These are phyloP conservation scores for Nelumbo lutea DNA, from an alignment of 164 flowering plant species.

Conservation along the genomic window DNA sequence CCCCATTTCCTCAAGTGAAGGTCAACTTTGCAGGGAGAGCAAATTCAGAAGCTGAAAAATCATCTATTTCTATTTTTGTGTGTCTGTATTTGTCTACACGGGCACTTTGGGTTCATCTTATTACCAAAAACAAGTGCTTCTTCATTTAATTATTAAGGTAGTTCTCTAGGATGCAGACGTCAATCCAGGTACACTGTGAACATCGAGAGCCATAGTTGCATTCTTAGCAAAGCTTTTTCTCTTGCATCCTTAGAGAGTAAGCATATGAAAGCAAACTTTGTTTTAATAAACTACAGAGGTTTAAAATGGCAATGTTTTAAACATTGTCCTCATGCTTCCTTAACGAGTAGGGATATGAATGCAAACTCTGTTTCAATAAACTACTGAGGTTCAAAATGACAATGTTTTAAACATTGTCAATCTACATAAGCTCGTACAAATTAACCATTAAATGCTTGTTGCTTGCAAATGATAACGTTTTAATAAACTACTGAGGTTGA, in stretches of 20 bases:
- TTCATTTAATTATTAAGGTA: background rate
- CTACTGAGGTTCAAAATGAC: too few species aligned
- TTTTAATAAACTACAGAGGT: background rate
- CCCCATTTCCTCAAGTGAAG: constrained; percentile 68
- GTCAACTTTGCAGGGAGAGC: background rate
- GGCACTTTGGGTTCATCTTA: constrained; percentile 1
- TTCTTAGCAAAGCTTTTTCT: background rate
- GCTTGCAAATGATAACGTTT: too few species aligned
- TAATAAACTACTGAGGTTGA: too few species aligned
- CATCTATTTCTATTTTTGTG: background rate
- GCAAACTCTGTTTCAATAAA: too few species aligned
- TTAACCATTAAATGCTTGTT: too few species aligned
- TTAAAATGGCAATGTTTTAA: too few species aligned
- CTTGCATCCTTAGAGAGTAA: background rate
- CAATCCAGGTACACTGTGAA: background rate
- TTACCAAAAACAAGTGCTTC: background rate
- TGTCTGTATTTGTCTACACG: constrained; percentile 8
- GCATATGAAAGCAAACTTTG: background rate
- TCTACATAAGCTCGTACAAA: too few species aligned
- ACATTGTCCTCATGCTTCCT: too few species aligned
- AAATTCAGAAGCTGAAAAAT: background rate
- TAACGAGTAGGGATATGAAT: too few species aligned
- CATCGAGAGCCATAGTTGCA: background rate
- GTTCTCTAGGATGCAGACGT: background rate
- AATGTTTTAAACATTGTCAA: too few species aligned